Percentiles rank a stretch among this genome's conserved stretches.
Evolutionary conservation across 1,284 basidiomycete species (phyloP).

Genomic region (Abortiporus biennis): DNA sequence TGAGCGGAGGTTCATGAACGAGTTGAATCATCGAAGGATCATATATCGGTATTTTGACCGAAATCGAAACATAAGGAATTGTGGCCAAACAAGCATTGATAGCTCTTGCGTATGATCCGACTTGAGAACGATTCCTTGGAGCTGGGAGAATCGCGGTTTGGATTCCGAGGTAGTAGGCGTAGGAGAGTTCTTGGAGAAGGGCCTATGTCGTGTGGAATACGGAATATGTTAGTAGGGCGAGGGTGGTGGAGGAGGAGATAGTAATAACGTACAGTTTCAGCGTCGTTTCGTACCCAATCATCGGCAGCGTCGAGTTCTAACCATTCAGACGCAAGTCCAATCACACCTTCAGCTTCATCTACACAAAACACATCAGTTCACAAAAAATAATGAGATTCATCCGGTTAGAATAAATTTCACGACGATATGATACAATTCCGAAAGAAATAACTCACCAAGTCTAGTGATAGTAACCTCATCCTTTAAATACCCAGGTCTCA

Average conservation of each 20-base stretch:
- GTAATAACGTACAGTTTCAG: slow-evolving; percentile 73
- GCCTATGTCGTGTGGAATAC: slow-evolving; percentile 48
- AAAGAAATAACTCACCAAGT: slow-evolving; percentile 51
- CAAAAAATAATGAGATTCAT: background rate
- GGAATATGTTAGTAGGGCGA: background rate
- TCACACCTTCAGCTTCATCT: slow-evolving; percentile 83
- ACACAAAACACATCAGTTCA: slow-evolving; percentile 5
- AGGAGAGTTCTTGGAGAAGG: slow-evolving; percentile 88
- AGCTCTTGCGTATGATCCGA: slow-evolving; percentile 90
- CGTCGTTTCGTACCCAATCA: slow-evolving; percentile 93
- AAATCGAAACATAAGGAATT: slow-evolving; percentile 68
- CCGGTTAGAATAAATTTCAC: background rate
- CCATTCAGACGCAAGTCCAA: slow-evolving; percentile 87
- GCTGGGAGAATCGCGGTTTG: slow-evolving; percentile 86
- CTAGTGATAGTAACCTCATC: slow-evolving; percentile 89
- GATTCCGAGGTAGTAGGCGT: slow-evolving; percentile 89
- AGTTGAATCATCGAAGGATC: slow-evolving; percentile 56
- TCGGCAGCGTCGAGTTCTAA: slow-evolving; percentile 90
- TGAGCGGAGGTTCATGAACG: slow-evolving; percentile 15
- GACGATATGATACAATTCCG: background rate
- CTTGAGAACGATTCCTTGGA: slow-evolving; percentile 77
- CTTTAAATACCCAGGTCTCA: slow-evolving; percentile 69
- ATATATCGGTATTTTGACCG: slow-evolving; percentile 82
- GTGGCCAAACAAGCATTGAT: slow-evolving; percentile 74
- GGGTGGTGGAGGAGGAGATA: background rate